Evolutionary conservation across 164 flowering plant genomes (phyloP).

Genomic region (Vitis rupestris): DNA sequence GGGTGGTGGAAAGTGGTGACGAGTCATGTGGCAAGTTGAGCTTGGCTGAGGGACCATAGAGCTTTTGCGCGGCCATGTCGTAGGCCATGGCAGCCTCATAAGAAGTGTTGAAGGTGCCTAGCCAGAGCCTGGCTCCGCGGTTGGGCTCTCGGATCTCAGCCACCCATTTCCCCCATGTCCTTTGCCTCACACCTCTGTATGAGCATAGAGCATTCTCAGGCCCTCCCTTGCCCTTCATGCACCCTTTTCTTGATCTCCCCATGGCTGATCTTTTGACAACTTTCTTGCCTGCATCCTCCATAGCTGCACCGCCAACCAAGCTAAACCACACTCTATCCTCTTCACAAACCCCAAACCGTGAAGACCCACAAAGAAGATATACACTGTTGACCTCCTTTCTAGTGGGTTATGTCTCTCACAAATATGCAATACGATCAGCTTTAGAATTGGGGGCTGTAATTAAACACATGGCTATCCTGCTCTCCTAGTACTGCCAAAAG

Average conservation of each 20-base stretch:
- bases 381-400: no score
- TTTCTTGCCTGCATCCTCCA: not conserved
- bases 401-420: no score
- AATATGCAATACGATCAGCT: no score
- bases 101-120: constrained; percentile 59
- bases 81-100: constrained; percentile 59
- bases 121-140: constrained; percentile 53
- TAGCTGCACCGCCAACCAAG: not conserved
- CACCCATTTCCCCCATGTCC: constrained; percentile 81
- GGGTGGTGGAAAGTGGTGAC: not conserved
- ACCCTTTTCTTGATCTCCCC: constrained; percentile 55
- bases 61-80: constrained; percentile 47
- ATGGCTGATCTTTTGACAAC: constrained; percentile 2
- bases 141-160: constrained; percentile 68
- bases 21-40: constrained; percentile 40
- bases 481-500: no score
- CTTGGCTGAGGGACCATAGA: constrained; percentile 40
- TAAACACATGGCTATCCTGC: no score
- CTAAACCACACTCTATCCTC: not conserved
- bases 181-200: constrained; percentile 59
- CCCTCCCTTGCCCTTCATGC: constrained; percentile 72
- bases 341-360: not conserved
- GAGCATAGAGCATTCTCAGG: constrained; percentile 55
- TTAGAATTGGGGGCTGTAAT: no score
- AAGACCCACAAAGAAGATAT: no score